Conservation (phyloP, 805 yeast genomes). For the Debaryomyces tyrocola region DNA sequence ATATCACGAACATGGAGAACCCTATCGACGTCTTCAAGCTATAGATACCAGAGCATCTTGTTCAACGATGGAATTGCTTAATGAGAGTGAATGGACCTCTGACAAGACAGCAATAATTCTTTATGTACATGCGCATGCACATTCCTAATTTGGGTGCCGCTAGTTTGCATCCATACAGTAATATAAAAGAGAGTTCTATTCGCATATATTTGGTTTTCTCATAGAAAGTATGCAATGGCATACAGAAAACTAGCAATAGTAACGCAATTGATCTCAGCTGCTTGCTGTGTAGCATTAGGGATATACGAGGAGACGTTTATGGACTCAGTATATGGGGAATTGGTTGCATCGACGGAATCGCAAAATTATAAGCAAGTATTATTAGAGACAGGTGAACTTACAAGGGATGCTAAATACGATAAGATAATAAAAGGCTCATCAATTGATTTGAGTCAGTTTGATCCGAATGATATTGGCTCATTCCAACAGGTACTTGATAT, state of each 20-base stretch:
- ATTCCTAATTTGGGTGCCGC: neutral
- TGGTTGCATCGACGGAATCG: slow-evolving; percentile 17
- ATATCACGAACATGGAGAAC: no score
- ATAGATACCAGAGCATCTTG: no score
- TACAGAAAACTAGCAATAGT: neutral
- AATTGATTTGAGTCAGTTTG: neutral
- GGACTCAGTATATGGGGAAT: slow-evolving; percentile 26
- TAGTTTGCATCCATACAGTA: neutral
- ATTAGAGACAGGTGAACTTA: slow-evolving; percentile 6
- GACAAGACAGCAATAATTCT: no score
- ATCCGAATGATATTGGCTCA: neutral
- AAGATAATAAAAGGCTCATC: neutral
- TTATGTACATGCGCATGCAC: neutral
- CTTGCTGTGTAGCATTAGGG: neutral
- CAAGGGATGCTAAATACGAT: neutral
- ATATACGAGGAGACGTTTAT: slow-evolving; percentile 10
- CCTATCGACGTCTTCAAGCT: no score
- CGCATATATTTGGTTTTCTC: neutral
- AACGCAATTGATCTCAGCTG: neutral
- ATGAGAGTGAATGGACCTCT: no score
- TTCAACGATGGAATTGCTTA: no score
- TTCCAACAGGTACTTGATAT: neutral
- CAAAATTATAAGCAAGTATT: slow-evolving; percentile 6
- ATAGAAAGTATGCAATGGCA: neutral
- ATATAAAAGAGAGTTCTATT: neutral